A percentile compares a stretch with the other conserved stretches of the same genome.
Evolutionary conservation across 2,329 filamentous ascomycete genomes (phyloP).

Genomic region (Cordyceps militaris): DNA sequence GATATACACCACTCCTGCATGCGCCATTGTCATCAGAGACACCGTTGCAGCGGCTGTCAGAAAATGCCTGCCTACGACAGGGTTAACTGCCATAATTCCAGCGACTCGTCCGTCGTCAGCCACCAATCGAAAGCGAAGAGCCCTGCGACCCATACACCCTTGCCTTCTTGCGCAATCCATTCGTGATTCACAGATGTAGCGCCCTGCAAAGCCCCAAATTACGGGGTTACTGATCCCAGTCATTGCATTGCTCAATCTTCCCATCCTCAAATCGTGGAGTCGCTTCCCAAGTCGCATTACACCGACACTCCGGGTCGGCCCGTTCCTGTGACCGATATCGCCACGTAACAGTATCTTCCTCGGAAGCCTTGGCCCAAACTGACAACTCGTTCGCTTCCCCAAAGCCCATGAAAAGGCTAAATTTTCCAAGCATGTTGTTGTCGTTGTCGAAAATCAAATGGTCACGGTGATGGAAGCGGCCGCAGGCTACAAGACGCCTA

Average conservation of each 20-base stretch:
- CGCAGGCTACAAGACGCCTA: not conserved
- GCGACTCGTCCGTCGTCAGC: not conserved
- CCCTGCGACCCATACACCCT: not conserved
- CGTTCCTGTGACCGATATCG: constrained; percentile 1
- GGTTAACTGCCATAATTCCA: not conserved
- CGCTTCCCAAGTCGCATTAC: not conserved
- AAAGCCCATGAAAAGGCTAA: not conserved
- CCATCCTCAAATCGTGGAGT: not conserved
- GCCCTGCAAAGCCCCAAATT: not conserved
- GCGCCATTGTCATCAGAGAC: not conserved
- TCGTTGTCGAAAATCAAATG: not conserved
- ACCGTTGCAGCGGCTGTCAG: not conserved
- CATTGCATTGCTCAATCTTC: not conserved
- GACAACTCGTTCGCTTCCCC: not conserved
- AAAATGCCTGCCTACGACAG: not conserved
- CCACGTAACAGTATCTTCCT: not conserved
- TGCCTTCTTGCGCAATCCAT: not conserved
- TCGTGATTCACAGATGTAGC: not conserved
- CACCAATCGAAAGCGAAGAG: not conserved
- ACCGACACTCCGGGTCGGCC: not conserved
- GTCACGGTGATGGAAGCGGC: not conserved
- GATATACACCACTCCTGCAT: not conserved
- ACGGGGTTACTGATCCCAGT: not conserved
- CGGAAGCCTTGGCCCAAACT: not conserved
- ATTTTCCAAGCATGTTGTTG: not conserved